Evolutionary conservation across 139 green algal genomes (phyloP).

Genomic region (Chlorokybus atmophyticus): DNA sequence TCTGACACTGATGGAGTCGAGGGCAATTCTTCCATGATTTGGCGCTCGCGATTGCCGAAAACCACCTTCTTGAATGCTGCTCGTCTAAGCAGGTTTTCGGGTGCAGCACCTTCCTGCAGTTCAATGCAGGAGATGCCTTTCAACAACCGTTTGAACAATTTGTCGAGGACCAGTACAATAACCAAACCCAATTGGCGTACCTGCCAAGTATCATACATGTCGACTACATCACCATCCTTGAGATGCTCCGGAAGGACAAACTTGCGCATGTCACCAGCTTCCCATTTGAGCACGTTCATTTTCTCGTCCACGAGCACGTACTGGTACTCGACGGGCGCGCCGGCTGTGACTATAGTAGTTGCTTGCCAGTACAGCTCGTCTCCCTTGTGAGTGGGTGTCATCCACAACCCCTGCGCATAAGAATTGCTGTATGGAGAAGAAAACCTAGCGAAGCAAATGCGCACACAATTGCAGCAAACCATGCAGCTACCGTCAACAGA

Average conservation of each 20-base stretch:
- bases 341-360: conserved; percentile 10
- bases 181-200: too few species aligned
- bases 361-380: conserved; percentile 24
- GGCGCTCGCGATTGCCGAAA: too few species aligned
- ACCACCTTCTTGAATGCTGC: neutral
- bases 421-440: too few species aligned
- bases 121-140: too few species aligned
- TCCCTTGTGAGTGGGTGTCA: conserved; percentile 22
- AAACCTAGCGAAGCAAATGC: too few species aligned
- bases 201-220: conserved; percentile 24
- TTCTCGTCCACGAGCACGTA: conserved; percentile 21
- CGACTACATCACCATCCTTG: conserved; percentile 13
- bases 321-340: conserved; percentile 18
- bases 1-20: too few species aligned
- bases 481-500: too few species aligned
- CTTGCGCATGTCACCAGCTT: neutral
- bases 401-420: conserved; percentile 24
- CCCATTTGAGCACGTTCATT: conserved; percentile 25
- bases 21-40: too few species aligned
- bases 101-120: too few species aligned
- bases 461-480: too few species aligned
- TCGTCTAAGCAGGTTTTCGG: neutral
- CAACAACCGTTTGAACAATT: too few species aligned
- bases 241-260: conserved; percentile 10
- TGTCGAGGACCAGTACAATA: too few species aligned